Conservation (phyloP, 371 early-diverging fungal genomes). For the Nematocida homosporus region DNA sequence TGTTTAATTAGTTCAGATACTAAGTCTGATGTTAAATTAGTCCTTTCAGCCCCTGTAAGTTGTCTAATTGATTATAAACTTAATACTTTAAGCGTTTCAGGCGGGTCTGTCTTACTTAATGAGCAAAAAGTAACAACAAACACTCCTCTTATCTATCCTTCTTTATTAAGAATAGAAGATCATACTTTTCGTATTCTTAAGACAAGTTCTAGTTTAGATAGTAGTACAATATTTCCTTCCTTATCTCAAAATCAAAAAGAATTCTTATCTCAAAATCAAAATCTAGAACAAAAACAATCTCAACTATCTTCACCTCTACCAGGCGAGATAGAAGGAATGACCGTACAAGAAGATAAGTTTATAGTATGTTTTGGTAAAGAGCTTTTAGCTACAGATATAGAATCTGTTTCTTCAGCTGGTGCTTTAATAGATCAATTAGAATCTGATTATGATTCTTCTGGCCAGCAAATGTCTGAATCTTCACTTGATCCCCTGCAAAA, state of each 20-base stretch:
- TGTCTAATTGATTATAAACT: slow-evolving; percentile 27
- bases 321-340: slow-evolving; percentile 7
- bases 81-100: background rate
- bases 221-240: no score
- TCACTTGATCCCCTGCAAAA: no score
- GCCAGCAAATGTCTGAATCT: no score
- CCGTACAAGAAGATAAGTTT: background rate
- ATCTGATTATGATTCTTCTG: no score
- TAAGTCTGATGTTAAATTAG: slow-evolving; percentile 23
- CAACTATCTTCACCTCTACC: no score
- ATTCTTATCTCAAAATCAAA: no score
- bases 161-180: slow-evolving; percentile 23
- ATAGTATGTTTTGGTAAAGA: background rate
- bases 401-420: no score
- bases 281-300: no score
- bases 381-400: no score
- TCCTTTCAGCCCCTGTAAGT: background rate
- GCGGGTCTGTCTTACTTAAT: slow-evolving; percentile 13
- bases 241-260: no score
- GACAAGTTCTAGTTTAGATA: background rate
- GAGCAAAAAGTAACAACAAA: slow-evolving; percentile 3
- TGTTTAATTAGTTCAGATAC: slow-evolving; percentile 13
- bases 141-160: slow-evolving; percentile 10
- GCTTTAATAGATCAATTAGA: no score
- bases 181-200: slow-evolving; percentile 8